phyloP scores from a whole-genome alignment of 176 grass and related monocot species.

The Oryza meyeriana region DNA sequence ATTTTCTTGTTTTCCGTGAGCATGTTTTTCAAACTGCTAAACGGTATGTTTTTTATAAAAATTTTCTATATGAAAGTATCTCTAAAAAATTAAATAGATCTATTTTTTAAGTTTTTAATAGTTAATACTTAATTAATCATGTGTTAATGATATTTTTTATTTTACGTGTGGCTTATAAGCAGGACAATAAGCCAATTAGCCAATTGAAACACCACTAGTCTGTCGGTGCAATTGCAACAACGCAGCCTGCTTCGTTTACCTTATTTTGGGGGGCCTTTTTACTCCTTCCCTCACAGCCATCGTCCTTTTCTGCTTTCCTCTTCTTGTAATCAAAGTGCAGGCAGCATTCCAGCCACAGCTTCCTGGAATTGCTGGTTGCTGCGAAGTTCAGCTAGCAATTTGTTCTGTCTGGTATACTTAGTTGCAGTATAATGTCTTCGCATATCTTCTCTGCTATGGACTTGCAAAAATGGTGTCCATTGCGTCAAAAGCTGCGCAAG shows the following conservation, averaged over 20 bases:
- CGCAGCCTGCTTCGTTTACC: not conserved
- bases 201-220: too few species aligned
- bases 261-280: not conserved
- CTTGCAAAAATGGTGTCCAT: not conserved
- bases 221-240: not conserved
- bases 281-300: not conserved
- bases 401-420: not conserved
- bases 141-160: too few species aligned
- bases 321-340: slow-evolving; percentile 6
- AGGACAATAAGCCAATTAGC: too few species aligned
- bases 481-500: not conserved
- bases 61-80: too few species aligned
- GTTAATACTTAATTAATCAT: too few species aligned
- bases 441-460: not conserved
- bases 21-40: too few species aligned
- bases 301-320: not conserved
- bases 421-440: not conserved
- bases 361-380: slow-evolving; percentile 41
- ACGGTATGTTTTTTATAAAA: too few species aligned
- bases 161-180: too few species aligned
- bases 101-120: too few species aligned
- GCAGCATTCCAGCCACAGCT: not conserved
- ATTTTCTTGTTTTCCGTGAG: too few species aligned
- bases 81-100: too few species aligned
- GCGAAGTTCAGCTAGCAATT: not conserved